Conservation (phyloP, 2,329 filamentous ascomycete genomes). For the Nannizziopsis barbatae region DNA sequence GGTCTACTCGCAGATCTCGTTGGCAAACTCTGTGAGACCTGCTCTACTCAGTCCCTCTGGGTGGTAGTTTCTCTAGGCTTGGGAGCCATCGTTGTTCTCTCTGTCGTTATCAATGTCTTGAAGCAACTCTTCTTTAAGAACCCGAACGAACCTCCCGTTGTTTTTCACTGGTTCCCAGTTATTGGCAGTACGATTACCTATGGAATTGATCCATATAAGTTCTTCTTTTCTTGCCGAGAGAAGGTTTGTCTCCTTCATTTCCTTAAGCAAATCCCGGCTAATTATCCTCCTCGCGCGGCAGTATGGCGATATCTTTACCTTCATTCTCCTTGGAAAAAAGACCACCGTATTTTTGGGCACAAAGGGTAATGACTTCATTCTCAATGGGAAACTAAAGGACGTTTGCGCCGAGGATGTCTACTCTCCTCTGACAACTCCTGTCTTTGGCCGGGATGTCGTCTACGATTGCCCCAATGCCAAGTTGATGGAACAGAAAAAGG, state of each 20-base stretch:
- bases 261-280: not conserved
- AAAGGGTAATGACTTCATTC: constrained; percentile 77
- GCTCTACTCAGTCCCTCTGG: constrained; percentile 38
- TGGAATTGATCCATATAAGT: constrained; percentile 67
- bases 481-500: constrained; percentile 94
- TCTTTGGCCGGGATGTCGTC: constrained; percentile 75
- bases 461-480: constrained; percentile 87
- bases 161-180: constrained; percentile 56
- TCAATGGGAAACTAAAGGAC: constrained; percentile 83
- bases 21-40: constrained; percentile 36
- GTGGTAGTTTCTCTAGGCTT: constrained; percentile 37
- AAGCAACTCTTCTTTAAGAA: constrained; percentile 72
- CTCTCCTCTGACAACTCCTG: constrained; percentile 57
- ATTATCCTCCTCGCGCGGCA: constrained; percentile 25
- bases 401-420: constrained; percentile 88
- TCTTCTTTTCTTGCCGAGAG: constrained; percentile 53
- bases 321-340: constrained; percentile 76
- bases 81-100: constrained; percentile 40
- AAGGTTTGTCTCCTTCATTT: constrained; percentile 49
- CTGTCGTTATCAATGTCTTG: constrained; percentile 67
- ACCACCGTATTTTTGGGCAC: constrained; percentile 76
- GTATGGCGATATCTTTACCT: constrained; percentile 86
- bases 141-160: constrained; percentile 60
- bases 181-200: constrained; percentile 88
- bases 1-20: constrained; percentile 41